Conservation (phyloP, 768 basidiomycete genomes). For the Leucosporidium yakuticum region DNA sequence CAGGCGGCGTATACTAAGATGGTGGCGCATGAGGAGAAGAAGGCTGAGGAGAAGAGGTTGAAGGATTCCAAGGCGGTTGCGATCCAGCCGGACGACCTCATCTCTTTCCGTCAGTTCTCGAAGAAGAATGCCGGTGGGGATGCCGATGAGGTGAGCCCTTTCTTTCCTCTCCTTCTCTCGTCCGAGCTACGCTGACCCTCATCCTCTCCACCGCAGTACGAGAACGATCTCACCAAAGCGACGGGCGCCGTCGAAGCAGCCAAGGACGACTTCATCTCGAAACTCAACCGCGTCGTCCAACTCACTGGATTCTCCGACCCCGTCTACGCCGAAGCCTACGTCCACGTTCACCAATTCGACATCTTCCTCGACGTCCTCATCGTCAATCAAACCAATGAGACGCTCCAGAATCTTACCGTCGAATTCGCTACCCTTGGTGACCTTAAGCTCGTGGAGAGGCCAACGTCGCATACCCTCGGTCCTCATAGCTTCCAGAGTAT, state of each 20-base stretch:
- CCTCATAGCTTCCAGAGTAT: slow-evolving; percentile 98
- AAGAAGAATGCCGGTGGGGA: slow-evolving; percentile 81
- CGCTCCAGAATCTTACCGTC: slow-evolving; percentile 89
- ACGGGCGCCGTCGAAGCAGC: slow-evolving; percentile 70
- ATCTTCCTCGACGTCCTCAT: slow-evolving; percentile 90
- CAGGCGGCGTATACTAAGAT: slow-evolving; percentile 88
- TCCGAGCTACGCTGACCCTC: not conserved
- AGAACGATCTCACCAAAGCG: slow-evolving; percentile 78
- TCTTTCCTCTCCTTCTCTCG: not conserved
- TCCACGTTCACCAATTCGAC: slow-evolving; percentile 96
- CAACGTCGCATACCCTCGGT: slow-evolving; percentile 82
- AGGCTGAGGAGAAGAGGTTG: slow-evolving; percentile 83
- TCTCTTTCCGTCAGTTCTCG: slow-evolving; percentile 88
- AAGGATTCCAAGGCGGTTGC: slow-evolving; percentile 62
- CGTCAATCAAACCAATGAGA: slow-evolving; percentile 91
- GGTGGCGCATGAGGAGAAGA: slow-evolving; percentile 93
- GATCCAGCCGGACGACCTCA: slow-evolving; percentile 89
- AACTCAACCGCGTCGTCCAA: slow-evolving; percentile 33
- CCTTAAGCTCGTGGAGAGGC: slow-evolving; percentile 93
- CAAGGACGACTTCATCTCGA: slow-evolving; percentile 48
- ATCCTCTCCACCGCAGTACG: slow-evolving; percentile 55
- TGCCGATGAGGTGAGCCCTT: slow-evolving; percentile 49
- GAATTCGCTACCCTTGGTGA: slow-evolving; percentile 98
- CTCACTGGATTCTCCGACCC: slow-evolving; percentile 86
- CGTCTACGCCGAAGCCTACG: slow-evolving; percentile 95